phyloP scores from a whole-genome alignment of 2,329 filamentous ascomycete genomes.

The Emmonsiellopsis sp. region DNA sequence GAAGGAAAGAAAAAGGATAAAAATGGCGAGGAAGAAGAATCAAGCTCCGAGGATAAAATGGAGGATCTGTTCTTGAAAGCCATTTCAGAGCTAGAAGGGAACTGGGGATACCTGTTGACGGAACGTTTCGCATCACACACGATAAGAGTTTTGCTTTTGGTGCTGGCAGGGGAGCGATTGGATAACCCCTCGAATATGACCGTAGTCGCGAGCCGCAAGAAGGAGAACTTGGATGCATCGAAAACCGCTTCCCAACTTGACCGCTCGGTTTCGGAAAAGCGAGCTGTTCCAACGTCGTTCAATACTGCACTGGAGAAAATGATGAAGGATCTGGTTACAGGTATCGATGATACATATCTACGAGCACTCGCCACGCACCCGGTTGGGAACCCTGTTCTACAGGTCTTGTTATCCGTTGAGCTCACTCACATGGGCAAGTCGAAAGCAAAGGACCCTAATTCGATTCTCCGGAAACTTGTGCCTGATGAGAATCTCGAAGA shows the following conservation, averaged over 20 bases:
- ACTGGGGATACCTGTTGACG: slow-evolving; percentile 73
- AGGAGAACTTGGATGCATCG: slow-evolving; percentile 65
- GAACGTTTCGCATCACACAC: slow-evolving; percentile 87
- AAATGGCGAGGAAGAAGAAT: slow-evolving; percentile 38
- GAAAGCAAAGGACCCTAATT: slow-evolving; percentile 54
- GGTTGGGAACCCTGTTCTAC: slow-evolving; percentile 86
- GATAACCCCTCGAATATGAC: slow-evolving; percentile 60
- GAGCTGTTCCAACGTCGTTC: slow-evolving; percentile 69
- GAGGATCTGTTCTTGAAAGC: slow-evolving; percentile 77
- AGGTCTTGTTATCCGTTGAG: slow-evolving; percentile 80
- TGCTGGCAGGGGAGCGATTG: slow-evolving; percentile 75
- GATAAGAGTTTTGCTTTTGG: slow-evolving; percentile 72
- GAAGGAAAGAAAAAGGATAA: slow-evolving; percentile 29
- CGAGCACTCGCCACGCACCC: slow-evolving; percentile 79
- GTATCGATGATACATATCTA: slow-evolving; percentile 69
- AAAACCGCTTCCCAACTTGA: slow-evolving; percentile 44
- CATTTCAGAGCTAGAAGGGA: slow-evolving; percentile 78
- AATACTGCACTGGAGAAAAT: slow-evolving; percentile 69
- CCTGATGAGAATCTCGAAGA: slow-evolving; percentile 71
- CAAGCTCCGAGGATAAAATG: slow-evolving; percentile 51
- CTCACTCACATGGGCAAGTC: slow-evolving; percentile 63
- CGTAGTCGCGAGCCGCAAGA: slow-evolving; percentile 83
- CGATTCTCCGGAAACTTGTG: slow-evolving; percentile 67
- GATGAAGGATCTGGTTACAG: slow-evolving; percentile 64
- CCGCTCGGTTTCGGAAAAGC: slow-evolving; percentile 36